Evolutionary conservation across 2,329 filamentous ascomycete species (phyloP).

Genomic region (Arthroderma sp.): DNA sequence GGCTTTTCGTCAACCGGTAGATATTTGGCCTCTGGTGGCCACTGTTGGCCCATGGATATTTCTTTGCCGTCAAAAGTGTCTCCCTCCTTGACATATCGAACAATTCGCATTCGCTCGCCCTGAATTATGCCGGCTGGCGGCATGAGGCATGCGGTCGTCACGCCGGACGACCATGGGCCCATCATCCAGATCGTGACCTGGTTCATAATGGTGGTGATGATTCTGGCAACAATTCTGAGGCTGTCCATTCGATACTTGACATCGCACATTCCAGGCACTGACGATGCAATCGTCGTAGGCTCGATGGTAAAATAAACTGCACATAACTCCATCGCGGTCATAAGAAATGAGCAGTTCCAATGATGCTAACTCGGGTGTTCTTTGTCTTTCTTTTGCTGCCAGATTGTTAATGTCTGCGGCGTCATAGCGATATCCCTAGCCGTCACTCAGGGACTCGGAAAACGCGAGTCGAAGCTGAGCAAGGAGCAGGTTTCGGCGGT

Average conservation of each 20-base stretch:
- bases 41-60: not conserved
- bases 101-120: not conserved
- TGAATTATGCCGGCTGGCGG: not conserved
- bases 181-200: slow-evolving; percentile 2
- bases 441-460: slow-evolving; percentile 1
- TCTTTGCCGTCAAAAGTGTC: not conserved
- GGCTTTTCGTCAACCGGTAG: not conserved
- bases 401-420: slow-evolving; percentile 1
- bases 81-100: not conserved
- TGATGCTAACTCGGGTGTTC: not conserved
- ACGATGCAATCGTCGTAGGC: not conserved
- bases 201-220: slow-evolving; percentile 5
- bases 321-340: not conserved
- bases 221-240: slow-evolving; percentile 1
- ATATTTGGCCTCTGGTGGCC: not conserved
- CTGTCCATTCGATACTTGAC: not conserved
- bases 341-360: too few species aligned
- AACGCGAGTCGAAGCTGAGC: not conserved
- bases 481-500: not conserved
- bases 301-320: not conserved
- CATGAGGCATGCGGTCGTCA: slow-evolving; percentile 2
- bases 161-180: slow-evolving; percentile 5
- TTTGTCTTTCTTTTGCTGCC: too few species aligned
- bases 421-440: slow-evolving; percentile 5
- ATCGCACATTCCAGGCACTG: not conserved